Conservation (phyloP, 371 early-diverging fungal species). For the Funneliformis caledonium region DNA sequence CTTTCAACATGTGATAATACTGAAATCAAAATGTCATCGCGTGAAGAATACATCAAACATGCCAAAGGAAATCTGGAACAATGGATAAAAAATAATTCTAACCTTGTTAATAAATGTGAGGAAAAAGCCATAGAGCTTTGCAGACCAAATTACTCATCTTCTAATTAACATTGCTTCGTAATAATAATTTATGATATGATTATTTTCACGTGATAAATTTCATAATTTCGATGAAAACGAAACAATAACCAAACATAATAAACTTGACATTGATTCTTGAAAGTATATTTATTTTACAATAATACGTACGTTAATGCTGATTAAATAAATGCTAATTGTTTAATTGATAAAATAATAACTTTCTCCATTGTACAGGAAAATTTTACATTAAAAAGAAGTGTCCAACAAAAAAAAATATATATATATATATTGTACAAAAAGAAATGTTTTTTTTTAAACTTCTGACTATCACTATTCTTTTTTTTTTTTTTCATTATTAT, state of each 20-base stretch:
- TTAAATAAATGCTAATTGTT: neutral
- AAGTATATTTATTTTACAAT: neutral
- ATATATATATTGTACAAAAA: neutral
- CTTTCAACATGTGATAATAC: slow-evolving; percentile 36
- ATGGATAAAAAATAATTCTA: neutral
- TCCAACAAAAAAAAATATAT: too few relatives aligned
- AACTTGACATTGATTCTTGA: too few relatives aligned
- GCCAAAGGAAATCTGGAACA: neutral
- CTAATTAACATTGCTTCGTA: neutral
- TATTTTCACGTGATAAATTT: too few relatives aligned
- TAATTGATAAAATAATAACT: neutral
- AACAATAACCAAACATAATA: too few relatives aligned
- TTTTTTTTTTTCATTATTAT: too few relatives aligned
- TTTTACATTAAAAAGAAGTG: neutral
- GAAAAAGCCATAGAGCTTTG: slow-evolving; percentile 2
- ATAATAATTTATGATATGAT: neutral
- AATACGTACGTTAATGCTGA: neutral
- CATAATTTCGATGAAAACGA: too few relatives aligned
- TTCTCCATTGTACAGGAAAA: neutral
- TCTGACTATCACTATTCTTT: too few relatives aligned
- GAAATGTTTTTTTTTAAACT: too few relatives aligned
- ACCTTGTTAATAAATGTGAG: neutral
- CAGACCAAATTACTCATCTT: neutral
- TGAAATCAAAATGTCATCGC: slow-evolving; percentile 27
- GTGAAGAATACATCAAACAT: neutral